A percentile compares a stretch with the other conserved stretches of the same genome.
Conservation (phyloP, 805 yeast genomes). For the Sporopachydermia lactativora region DNA sequence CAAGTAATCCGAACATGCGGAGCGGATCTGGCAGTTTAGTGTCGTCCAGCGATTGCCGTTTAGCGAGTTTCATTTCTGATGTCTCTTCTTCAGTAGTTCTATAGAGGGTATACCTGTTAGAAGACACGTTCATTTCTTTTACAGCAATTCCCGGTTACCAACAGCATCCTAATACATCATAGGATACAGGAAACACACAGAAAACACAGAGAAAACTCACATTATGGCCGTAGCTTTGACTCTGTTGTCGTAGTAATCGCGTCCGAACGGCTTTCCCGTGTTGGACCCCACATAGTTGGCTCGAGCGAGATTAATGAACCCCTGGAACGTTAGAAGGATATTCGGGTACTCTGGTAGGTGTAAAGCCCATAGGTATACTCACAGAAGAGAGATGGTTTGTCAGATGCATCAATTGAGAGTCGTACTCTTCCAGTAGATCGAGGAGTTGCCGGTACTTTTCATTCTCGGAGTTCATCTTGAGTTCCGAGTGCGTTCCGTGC, state of each 20-base stretch:
- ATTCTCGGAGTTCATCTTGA: neutral
- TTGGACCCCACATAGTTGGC: constrained; percentile 26
- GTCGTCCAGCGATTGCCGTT: constrained; percentile 3
- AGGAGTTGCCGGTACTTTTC: constrained; percentile 1
- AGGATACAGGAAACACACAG: too few relatives aligned
- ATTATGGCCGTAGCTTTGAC: constrained; percentile 15
- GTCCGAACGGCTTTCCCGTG: constrained; percentile 22
- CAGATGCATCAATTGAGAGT: neutral
- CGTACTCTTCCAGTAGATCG: neutral
- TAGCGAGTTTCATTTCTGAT: neutral
- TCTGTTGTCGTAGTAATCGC: constrained; percentile 26
- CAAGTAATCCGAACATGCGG: constrained; percentile 34
- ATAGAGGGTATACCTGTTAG: constrained; percentile 3
- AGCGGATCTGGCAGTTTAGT: constrained; percentile 21
- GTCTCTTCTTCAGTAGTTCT: constrained; percentile 7
- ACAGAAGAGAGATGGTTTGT: neutral
- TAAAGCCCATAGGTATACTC: neutral
- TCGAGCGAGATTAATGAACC: constrained; percentile 28
- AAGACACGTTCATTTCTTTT: too few relatives aligned
- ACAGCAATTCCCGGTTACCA: too few relatives aligned
- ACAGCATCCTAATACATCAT: too few relatives aligned
- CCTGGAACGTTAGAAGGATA: constrained; percentile 14
- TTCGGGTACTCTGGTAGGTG: neutral
- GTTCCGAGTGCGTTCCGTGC: too few relatives aligned
- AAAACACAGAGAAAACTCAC: constrained; percentile 5